These are phyloP conservation scores for Cotoneaster glaucophyllus DNA, from an alignment of 306 rosid species.

Conservation along the genomic window DNA sequence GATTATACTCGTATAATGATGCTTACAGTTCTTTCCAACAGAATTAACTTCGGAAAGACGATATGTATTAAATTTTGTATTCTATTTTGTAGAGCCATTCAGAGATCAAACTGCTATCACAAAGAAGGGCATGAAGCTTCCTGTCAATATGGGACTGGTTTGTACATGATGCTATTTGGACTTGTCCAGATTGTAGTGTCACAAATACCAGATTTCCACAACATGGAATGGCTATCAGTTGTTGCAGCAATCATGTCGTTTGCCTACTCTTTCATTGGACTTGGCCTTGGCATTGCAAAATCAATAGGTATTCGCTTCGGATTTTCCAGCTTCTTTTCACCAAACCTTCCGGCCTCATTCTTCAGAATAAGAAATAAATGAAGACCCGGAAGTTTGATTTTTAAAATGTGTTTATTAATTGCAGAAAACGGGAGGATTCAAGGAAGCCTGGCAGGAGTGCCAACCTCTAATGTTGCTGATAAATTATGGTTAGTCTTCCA, in stretches of 20 bases:
- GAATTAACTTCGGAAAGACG: neutral
- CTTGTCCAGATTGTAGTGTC: slow-evolving; percentile 58
- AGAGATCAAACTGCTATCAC: slow-evolving; percentile 71
- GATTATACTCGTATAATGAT: neutral
- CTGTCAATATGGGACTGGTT: slow-evolving; percentile 42
- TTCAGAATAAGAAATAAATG: neutral
- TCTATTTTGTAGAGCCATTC: slow-evolving; percentile 51
- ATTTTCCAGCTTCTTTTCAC: neutral
- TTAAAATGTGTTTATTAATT: slow-evolving; percentile 3
- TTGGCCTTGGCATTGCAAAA: slow-evolving; percentile 61
- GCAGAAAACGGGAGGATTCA: slow-evolving; percentile 65
- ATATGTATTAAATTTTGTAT: neutral
- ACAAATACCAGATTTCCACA: slow-evolving; percentile 72
- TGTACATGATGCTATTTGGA: slow-evolving; percentile 71
- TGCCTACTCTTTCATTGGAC: slow-evolving; percentile 58
- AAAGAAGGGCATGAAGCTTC: slow-evolving; percentile 66
- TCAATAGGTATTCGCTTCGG: slow-evolving; percentile 43
- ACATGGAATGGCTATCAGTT: slow-evolving; percentile 69
- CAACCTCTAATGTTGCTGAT: slow-evolving; percentile 41
- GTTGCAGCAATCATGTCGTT: slow-evolving; percentile 78
- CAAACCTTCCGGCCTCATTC: neutral
- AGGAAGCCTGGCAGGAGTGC: slow-evolving; percentile 71
- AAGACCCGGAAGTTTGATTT: neutral
- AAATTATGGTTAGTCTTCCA: slow-evolving; percentile 65
- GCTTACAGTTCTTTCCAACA: neutral